These are phyloP conservation scores for Ceratocystis alfenasii DNA, from an alignment of 2,329 filamentous ascomycete genomes.

Conservation along the genomic window DNA sequence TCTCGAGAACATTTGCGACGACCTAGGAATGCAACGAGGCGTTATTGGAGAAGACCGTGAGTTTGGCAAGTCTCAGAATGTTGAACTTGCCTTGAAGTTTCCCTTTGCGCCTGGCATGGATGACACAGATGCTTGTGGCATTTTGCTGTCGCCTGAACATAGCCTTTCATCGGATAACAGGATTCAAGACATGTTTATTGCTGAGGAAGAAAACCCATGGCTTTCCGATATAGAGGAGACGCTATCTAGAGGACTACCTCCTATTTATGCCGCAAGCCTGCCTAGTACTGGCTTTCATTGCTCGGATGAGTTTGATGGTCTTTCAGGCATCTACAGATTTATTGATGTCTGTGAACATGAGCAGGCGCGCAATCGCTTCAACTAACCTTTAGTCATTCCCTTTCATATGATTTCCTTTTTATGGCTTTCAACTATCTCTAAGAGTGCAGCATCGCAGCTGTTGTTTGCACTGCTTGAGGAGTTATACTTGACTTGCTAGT, in stretches of 20 bases:
- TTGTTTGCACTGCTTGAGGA: neutral
- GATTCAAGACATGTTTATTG: constrained; percentile 33
- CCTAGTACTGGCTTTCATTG: constrained; percentile 35
- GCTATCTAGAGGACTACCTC: constrained; percentile 42
- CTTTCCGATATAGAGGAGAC: constrained; percentile 33
- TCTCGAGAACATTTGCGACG: constrained; percentile 72
- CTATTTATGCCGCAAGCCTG: constrained; percentile 26
- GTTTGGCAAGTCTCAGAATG: constrained; percentile 55
- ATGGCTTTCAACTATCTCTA: neutral
- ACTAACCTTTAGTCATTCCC: constrained; percentile 14
- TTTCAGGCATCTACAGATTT: constrained; percentile 48
- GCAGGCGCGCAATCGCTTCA: constrained; percentile 7
- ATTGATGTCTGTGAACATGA: constrained; percentile 45
- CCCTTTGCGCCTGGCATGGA: constrained; percentile 60
- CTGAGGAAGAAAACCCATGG: constrained; percentile 39
- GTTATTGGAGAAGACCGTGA: constrained; percentile 63
- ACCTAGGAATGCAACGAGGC: constrained; percentile 73
- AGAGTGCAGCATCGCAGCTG: neutral
- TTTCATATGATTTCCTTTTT: constrained; percentile 16
- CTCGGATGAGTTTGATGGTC: constrained; percentile 41
- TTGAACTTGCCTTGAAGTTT: constrained; percentile 66
- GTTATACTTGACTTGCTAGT: constrained; percentile 21
- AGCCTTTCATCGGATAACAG: constrained; percentile 37
- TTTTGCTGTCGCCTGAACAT: constrained; percentile 33
- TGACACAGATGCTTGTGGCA: constrained; percentile 29